phyloP scores from a whole-genome alignment of 2,329 filamentous ascomycete species.

The Fusarium setosum region DNA sequence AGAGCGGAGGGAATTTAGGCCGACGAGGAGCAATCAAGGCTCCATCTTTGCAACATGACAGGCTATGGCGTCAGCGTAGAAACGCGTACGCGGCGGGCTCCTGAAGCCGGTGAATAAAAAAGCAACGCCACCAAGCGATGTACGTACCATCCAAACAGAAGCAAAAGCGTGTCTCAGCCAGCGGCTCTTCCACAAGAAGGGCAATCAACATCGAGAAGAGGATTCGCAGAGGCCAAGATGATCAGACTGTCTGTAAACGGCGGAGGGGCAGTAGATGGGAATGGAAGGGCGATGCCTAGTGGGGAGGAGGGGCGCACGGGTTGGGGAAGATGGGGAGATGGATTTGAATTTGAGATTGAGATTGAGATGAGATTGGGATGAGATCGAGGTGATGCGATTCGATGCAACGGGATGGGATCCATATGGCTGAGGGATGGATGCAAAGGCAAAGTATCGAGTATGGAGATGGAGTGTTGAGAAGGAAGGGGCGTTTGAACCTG shows the following conservation, averaged over 20 bases:
- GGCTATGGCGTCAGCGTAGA: constrained; percentile 31
- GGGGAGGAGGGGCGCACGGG: background rate
- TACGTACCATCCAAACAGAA: constrained; percentile 12
- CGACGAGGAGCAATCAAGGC: background rate
- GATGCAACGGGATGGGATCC: constrained; percentile 14
- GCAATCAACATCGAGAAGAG: background rate
- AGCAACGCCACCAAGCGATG: constrained; percentile 26
- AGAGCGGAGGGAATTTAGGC: background rate
- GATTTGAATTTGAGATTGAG: constrained; percentile 10
- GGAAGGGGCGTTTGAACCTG: constrained; percentile 12
- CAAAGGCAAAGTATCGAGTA: background rate
- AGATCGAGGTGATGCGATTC: constrained; percentile 8
- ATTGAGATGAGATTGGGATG: constrained; percentile 3
- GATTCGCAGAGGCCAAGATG: background rate
- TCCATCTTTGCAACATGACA: constrained; percentile 2
- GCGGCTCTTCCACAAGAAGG: background rate
- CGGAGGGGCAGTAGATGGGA: background rate
- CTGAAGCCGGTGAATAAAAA: constrained; percentile 27
- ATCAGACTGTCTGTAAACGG: background rate
- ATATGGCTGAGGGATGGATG: background rate
- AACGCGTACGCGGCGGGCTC: constrained; percentile 2
- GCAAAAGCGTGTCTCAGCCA: constrained; percentile 13
- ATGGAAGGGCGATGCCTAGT: background rate
- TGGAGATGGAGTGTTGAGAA: background rate
- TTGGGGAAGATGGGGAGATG: background rate